Evolutionary conservation across 2,329 filamentous ascomycete species (phyloP).

Genomic region (Leptographium galeiforme): DNA sequence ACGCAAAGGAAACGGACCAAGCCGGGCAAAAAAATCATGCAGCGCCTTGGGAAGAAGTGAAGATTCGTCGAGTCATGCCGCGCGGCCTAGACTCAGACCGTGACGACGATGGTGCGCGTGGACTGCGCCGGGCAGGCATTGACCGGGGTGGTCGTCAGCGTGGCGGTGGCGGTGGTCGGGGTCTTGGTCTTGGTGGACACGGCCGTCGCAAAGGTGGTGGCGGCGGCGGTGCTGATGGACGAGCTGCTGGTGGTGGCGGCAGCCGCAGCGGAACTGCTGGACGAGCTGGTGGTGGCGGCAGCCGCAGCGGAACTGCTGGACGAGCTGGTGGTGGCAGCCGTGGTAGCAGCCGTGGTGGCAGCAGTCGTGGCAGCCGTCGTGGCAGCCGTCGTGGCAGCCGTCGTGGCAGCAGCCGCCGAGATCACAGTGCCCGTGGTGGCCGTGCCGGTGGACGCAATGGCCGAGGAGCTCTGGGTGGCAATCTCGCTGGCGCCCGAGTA

Average conservation of each 20-base stretch:
- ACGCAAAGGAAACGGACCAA: no score
- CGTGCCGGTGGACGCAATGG: conserved; percentile 5
- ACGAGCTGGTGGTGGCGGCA: background rate
- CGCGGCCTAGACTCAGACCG: conserved; percentile 24
- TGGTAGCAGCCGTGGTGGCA: background rate
- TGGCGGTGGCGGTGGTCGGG: background rate
- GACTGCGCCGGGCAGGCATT: background rate
- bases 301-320: background rate
- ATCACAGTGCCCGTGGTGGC: conserved; percentile 1
- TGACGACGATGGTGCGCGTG: conserved; percentile 10
- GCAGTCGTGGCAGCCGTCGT: background rate
- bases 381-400: background rate
- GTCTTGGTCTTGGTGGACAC: background rate
- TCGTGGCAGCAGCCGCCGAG: background rate
- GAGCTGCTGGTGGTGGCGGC: background rate
- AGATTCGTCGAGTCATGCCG: conserved; percentile 13
- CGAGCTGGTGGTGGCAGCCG: background rate
- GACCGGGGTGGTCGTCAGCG: no score
- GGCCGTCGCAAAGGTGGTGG: background rate
- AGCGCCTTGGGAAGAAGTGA: conserved; percentile 23
- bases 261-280: background rate
- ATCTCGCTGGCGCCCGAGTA: conserved; percentile 15
- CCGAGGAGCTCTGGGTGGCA: conserved; percentile 12
- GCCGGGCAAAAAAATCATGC: no score
- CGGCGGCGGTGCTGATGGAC: background rate